A percentile compares a stretch with the other conserved stretches of the same genome.
Evolutionary conservation across 2,329 filamentous ascomycete genomes (phyloP).

Genomic region (Cryphonectria parasitica): DNA sequence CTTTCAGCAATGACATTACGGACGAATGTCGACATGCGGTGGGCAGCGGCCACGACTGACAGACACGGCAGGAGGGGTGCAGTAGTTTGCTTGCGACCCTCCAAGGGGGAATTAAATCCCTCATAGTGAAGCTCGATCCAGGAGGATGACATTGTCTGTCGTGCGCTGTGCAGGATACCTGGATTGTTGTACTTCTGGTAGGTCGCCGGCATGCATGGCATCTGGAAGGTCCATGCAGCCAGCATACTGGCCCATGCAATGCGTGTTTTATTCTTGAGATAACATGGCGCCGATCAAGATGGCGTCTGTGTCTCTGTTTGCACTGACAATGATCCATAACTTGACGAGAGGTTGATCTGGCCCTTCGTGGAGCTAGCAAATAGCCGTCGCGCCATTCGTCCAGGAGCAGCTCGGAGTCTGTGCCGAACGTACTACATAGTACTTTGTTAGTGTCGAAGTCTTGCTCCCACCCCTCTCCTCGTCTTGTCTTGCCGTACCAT

Average conservation of each 20-base stretch:
- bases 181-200: neutral
- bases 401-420: neutral
- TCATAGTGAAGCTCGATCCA: constrained; percentile 14
- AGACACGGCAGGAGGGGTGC: constrained; percentile 11
- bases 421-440: neutral
- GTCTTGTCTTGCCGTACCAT: neutral
- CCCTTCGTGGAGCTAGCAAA: neutral
- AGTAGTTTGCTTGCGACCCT: constrained; percentile 5
- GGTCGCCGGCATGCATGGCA: neutral
- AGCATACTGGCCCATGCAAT: neutral
- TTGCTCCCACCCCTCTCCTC: neutral
- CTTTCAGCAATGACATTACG: neutral
- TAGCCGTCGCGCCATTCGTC: neutral
- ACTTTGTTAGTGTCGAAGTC: neutral
- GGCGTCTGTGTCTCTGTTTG: neutral
- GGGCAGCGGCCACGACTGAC: constrained; percentile 1
- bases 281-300: neutral
- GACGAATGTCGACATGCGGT: constrained; percentile 3
- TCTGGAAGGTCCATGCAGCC: neutral
- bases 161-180: neutral
- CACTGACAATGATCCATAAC: neutral
- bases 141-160: neutral
- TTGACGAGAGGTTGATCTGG: neutral
- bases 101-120: constrained; percentile 11
- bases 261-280: neutral